Evolutionary conservation across 2,329 filamentous ascomycete genomes (phyloP).

Genomic region (Venturia aucupariae): DNA sequence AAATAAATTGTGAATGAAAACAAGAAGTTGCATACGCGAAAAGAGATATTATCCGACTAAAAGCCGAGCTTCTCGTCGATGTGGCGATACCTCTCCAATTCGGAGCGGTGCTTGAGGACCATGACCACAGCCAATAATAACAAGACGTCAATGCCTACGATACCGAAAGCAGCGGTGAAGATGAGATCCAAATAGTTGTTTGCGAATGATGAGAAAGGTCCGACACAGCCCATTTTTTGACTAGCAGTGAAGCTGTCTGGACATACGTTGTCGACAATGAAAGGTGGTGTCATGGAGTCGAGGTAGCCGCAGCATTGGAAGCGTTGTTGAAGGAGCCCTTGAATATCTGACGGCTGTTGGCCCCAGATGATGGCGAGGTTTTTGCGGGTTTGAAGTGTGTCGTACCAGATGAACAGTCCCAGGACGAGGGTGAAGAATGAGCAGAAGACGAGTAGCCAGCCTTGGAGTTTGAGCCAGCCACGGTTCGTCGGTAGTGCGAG

Average conservation of each 20-base stretch:
- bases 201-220: conserved; percentile 56
- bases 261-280: conserved; percentile 60
- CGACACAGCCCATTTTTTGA: conserved; percentile 59
- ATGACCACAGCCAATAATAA: conserved; percentile 64
- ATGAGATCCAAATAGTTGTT: conserved; percentile 65
- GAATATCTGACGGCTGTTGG: conserved; percentile 45
- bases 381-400: conserved; percentile 59
- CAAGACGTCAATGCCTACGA: conserved; percentile 63
- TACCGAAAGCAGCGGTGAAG: conserved; percentile 71
- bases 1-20: background rate
- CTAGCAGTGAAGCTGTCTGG: conserved; percentile 61
- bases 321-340: conserved; percentile 64
- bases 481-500: conserved; percentile 57
- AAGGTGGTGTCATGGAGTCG: conserved; percentile 62
- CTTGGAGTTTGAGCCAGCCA: conserved; percentile 60
- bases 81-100: conserved; percentile 66
- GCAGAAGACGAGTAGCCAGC: conserved; percentile 58
- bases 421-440: conserved; percentile 55
- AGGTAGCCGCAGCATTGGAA: conserved; percentile 75
- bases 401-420: conserved; percentile 53
- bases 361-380: conserved; percentile 55
- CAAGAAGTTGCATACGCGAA: background rate
- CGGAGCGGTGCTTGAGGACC: conserved; percentile 70
- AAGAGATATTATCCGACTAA: background rate
- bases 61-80: conserved; percentile 65